phyloP scores from a whole-genome alignment of 1,284 basidiomycete genomes.

The Wolfiporia cocos region DNA sequence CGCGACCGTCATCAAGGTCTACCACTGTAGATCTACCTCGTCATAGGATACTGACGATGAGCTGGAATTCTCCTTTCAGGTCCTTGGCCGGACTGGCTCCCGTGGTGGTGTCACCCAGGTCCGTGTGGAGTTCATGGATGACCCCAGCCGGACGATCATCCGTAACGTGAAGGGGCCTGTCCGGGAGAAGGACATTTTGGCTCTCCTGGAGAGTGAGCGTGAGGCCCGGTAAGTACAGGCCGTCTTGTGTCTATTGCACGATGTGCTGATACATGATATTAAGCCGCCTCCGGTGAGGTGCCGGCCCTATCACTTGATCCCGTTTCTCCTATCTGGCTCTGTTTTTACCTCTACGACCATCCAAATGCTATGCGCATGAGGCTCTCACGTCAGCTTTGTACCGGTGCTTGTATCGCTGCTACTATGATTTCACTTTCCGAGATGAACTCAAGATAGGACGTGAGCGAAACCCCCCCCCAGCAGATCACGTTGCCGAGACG shows the following conservation, averaged over 20 bases:
- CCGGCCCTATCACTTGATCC: conserved; percentile 10
- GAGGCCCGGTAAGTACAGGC: conserved; percentile 86
- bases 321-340: conserved; percentile 16
- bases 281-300: conserved; percentile 37
- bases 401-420: background rate
- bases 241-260: conserved; percentile 7
- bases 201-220: conserved; percentile 97
- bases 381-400: conserved; percentile 2
- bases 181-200: conserved; percentile 94
- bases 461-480: no score
- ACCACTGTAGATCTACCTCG: no score
- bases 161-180: conserved; percentile 99
- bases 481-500: background rate
- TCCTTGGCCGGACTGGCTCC: conserved; percentile 98
- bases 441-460: background rate
- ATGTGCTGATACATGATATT: background rate
- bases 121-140: conserved; percentile 99
- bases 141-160: conserved; percentile 93
- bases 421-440: background rate
- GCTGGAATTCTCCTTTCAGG: conserved; percentile 46
- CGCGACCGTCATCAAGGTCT: conserved; percentile 92
- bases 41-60: no score
- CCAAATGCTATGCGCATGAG: conserved; percentile 22
- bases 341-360: conserved; percentile 27
- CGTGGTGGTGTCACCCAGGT: conserved; percentile 99